phyloP scores from a whole-genome alignment of 306 rosid species.

The Quercus variabilis region DNA sequence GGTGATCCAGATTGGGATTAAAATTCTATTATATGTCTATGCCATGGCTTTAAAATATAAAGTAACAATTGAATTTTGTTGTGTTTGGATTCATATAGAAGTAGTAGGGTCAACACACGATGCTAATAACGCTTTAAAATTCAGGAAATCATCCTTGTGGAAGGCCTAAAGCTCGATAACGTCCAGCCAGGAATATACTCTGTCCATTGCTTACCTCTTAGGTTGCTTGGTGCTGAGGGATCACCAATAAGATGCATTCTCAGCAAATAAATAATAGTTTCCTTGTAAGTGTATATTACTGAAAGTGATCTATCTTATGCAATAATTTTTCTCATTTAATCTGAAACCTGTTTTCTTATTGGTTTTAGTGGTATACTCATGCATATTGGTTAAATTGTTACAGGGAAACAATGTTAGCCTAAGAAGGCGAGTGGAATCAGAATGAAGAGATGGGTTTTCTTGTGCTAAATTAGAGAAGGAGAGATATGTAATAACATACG shows the following conservation, averaged over 20 bases:
- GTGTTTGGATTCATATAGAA: slow-evolving; percentile 9
- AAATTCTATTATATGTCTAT: neutral
- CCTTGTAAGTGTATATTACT: slow-evolving; percentile 4
- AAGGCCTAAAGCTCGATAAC: slow-evolving; percentile 75
- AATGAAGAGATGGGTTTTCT: neutral
- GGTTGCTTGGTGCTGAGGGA: slow-evolving; percentile 91
- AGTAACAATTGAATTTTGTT: neutral
- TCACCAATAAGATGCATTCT: slow-evolving; percentile 92
- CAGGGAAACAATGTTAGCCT: slow-evolving; percentile 13
- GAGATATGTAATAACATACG: neutral
- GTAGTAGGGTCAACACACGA: slow-evolving; percentile 2
- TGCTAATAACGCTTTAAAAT: slow-evolving; percentile 19
- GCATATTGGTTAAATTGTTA: neutral
- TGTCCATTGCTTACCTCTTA: slow-evolving; percentile 79
- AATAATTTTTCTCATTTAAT: neutral
- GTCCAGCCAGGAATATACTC: slow-evolving; percentile 64
- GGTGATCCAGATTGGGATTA: neutral
- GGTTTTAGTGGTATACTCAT: neutral
- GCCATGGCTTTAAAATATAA: neutral
- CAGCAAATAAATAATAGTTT: slow-evolving; percentile 49
- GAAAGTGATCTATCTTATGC: neutral
- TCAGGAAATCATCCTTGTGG: slow-evolving; percentile 90
- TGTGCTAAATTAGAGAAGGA: neutral
- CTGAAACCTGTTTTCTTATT: neutral
- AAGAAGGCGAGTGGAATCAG: neutral